Conservation (phyloP, 2,329 filamentous ascomycete species). For the Pezicula carpinea region DNA sequence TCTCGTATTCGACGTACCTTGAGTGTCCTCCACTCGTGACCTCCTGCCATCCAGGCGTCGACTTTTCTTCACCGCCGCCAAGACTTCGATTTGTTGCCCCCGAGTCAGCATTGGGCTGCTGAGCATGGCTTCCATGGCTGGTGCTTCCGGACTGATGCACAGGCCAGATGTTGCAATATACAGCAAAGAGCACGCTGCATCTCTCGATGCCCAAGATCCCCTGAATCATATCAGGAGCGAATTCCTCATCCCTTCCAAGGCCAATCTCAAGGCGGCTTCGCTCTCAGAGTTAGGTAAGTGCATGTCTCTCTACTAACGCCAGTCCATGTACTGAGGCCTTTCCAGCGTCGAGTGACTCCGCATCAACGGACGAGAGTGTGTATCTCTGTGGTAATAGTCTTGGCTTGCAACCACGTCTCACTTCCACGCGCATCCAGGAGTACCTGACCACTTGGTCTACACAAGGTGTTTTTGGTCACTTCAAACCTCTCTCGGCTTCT, state of each 20-base stretch:
- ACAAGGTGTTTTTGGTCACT: slow-evolving; percentile 74
- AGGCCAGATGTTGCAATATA: slow-evolving; percentile 14
- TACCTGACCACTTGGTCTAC: slow-evolving; percentile 72
- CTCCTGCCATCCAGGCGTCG: no score
- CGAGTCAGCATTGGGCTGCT: no score
- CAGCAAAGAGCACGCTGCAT: slow-evolving; percentile 25
- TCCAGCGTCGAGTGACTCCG: slow-evolving; percentile 15
- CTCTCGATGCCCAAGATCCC: slow-evolving; percentile 57
- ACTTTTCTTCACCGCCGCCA: neutral
- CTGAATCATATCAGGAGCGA: slow-evolving; percentile 58
- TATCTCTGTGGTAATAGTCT: slow-evolving; percentile 80
- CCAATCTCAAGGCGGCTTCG: slow-evolving; percentile 54
- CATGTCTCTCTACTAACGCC: neutral
- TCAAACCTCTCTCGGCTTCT: slow-evolving; percentile 60
- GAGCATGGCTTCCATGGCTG: slow-evolving; percentile 12
- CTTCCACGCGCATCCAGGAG: slow-evolving; percentile 58
- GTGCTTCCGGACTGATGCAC: slow-evolving; percentile 5
- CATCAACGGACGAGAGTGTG: slow-evolving; percentile 36
- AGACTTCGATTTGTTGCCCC: no score
- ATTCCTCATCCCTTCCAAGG: slow-evolving; percentile 73
- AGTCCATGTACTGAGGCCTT: neutral
- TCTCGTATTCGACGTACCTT: slow-evolving; percentile 1
- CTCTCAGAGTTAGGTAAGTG: slow-evolving; percentile 22
- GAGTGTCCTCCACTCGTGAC: no score
- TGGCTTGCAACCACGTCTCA: slow-evolving; percentile 66